phyloP scores from a whole-genome alignment of 78 protist species.

The Blattamonas nauphoetae region DNA sequence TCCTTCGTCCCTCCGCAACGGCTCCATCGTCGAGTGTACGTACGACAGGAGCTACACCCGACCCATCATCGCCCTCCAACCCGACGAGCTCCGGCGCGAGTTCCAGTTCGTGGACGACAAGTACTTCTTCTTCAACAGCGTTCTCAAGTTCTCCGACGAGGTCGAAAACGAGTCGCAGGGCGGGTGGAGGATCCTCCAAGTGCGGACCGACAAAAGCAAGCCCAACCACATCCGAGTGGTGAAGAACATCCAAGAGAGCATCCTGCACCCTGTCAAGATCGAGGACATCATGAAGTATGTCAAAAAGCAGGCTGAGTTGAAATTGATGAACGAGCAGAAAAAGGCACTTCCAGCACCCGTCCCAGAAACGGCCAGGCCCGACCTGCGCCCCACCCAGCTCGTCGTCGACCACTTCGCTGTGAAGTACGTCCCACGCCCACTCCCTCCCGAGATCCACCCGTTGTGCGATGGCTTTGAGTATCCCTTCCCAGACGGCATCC shows the following conservation, averaged over 20 bases:
- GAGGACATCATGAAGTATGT: not conserved
- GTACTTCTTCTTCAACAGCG: not conserved
- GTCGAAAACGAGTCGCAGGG: not conserved
- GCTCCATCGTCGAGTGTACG: not conserved
- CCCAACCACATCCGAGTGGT: not conserved
- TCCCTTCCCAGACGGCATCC: too few relatives aligned
- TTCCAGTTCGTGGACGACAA: not conserved
- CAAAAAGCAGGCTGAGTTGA: too few relatives aligned
- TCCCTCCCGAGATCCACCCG: too few relatives aligned
- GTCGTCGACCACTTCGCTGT: too few relatives aligned
- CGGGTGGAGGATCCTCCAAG: not conserved
- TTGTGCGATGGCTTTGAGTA: too few relatives aligned
- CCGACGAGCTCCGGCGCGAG: not conserved
- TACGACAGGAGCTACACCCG: not conserved
- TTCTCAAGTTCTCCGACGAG: too few relatives aligned
- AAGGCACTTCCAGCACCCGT: too few relatives aligned
- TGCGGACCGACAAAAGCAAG: not conserved
- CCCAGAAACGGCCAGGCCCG: too few relatives aligned
- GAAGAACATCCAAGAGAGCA: not conserved
- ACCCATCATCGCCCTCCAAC: not conserved
- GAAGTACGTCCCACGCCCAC: too few relatives aligned
- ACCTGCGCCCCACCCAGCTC: too few relatives aligned
- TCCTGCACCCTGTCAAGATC: not conserved
- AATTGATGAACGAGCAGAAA: too few relatives aligned
- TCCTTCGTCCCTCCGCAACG: not conserved